Percentiles rank a stretch among this genome's conserved stretches.
Conservation (phyloP, 1,284 basidiomycete genomes). For the Taiwanofungus camphoratus region DNA sequence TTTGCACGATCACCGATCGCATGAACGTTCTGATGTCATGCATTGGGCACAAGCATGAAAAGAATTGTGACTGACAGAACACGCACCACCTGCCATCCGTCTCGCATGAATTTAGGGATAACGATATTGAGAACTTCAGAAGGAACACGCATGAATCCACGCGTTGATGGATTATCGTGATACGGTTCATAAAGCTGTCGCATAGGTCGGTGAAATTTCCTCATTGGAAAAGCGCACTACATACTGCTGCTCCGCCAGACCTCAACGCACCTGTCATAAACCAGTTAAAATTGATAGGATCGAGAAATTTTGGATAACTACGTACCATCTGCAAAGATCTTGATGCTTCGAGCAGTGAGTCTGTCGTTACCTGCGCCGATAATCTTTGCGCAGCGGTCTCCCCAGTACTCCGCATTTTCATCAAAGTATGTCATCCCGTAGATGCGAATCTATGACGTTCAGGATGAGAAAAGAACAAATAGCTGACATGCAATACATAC, state of each 20-base stretch:
- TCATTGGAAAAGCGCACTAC: constrained; percentile 18
- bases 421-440: constrained; percentile 72
- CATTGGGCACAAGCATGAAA: background rate
- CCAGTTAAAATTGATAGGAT: constrained; percentile 4
- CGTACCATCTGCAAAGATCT: constrained; percentile 83
- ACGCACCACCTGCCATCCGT: constrained; percentile 79
- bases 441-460: constrained; percentile 55
- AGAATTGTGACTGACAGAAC: background rate
- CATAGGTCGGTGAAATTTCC: constrained; percentile 1
- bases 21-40: constrained; percentile 65
- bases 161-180: constrained; percentile 69
- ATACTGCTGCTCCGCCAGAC: constrained; percentile 83
- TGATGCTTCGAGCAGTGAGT: constrained; percentile 75
- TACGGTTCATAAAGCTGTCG: constrained; percentile 72
- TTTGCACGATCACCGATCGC: constrained; percentile 92
- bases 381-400: constrained; percentile 55
- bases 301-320: background rate
- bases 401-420: constrained; percentile 73
- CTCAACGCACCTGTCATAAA: constrained; percentile 70
- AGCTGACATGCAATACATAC: constrained; percentile 32
- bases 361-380: constrained; percentile 53
- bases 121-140: constrained; percentile 57
- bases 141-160: constrained; percentile 73
- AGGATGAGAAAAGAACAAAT: constrained; percentile 28
- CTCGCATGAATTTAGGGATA: constrained; percentile 65